Evolutionary conservation across 139 green algal species (phyloP).

Genomic region (Coelastrella sp.): DNA sequence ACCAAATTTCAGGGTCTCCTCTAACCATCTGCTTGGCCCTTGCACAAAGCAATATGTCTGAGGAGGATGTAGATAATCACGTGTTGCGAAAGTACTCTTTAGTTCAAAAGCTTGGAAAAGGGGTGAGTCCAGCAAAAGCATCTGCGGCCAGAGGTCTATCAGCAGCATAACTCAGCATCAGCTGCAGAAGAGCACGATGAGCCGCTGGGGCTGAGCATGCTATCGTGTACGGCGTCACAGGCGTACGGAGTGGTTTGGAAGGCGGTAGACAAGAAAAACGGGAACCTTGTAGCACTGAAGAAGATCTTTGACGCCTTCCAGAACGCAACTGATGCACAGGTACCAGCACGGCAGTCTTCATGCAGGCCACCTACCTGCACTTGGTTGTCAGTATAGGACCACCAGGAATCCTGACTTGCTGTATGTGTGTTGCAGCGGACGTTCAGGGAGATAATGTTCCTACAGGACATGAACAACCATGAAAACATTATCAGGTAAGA

Average conservation of each 20-base stretch:
- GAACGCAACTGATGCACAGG: conserved; percentile 97
- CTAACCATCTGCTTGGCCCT: neutral
- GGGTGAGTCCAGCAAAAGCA: conserved; percentile 53
- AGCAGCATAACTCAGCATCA: neutral
- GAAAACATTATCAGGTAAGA: conserved; percentile 61
- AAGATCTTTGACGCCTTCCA: conserved; percentile 99
- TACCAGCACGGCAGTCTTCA: conserved; percentile 45
- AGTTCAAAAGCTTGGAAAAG: conserved; percentile 94
- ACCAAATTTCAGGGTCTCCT: no score
- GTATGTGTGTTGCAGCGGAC: conserved; percentile 83
- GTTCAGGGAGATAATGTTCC: conserved; percentile 99
- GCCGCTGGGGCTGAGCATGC: no score
- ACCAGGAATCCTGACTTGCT: neutral
- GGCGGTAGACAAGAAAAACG: conserved; percentile 91
- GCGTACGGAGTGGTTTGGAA: conserved; percentile 99
- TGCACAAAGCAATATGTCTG: conserved; percentile 45
- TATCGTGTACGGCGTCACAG: conserved; percentile 62
- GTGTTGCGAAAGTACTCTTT: conserved; percentile 97
- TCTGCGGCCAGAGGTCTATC: neutral
- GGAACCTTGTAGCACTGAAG: conserved; percentile 92
- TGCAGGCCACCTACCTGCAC: neutral
- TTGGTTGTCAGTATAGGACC: neutral
- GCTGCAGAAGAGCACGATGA: neutral
- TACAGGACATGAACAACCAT: conserved; percentile 90
- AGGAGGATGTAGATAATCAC: conserved; percentile 96